Evolutionary conservation across 805 yeast species (phyloP).

Genomic region (Candida taoyuanica): DNA sequence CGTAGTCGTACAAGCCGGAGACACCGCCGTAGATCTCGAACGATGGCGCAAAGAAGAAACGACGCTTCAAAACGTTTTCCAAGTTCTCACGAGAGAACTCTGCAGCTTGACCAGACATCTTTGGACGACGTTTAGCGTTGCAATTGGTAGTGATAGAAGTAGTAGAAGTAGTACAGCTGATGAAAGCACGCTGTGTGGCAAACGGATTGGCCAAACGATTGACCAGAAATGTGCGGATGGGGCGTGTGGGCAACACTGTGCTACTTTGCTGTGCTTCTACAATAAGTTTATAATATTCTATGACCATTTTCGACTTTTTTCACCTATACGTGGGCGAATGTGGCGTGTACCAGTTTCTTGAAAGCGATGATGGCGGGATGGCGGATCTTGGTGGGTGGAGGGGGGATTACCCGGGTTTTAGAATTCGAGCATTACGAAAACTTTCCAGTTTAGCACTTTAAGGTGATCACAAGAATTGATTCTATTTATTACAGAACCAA

Average conservation of each 20-base stretch:
- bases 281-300: too few relatives aligned
- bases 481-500: too few relatives aligned
- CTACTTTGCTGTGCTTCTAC: too few relatives aligned
- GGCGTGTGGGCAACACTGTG: not conserved
- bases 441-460: not conserved
- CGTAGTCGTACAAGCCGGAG: constrained; percentile 95
- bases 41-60: constrained; percentile 97
- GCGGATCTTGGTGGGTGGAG: too few relatives aligned
- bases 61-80: constrained; percentile 87
- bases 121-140: constrained; percentile 1
- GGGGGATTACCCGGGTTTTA: not conserved
- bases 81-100: constrained; percentile 78
- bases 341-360: too few relatives aligned
- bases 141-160: not conserved
- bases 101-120: constrained; percentile 22
- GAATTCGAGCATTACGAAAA: not conserved
- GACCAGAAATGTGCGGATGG: not conserved
- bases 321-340: too few relatives aligned
- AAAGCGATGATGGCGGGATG: too few relatives aligned
- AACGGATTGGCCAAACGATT: not conserved
- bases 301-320: too few relatives aligned
- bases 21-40: constrained; percentile 98
- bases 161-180: not conserved
- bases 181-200: not conserved
- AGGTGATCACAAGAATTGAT: too few relatives aligned